Evolutionary conservation across 805 yeast genomes (phyloP), one percentile per base, ranked within the genome.

Genomic region (Kregervanrija delftensis): DNA sequence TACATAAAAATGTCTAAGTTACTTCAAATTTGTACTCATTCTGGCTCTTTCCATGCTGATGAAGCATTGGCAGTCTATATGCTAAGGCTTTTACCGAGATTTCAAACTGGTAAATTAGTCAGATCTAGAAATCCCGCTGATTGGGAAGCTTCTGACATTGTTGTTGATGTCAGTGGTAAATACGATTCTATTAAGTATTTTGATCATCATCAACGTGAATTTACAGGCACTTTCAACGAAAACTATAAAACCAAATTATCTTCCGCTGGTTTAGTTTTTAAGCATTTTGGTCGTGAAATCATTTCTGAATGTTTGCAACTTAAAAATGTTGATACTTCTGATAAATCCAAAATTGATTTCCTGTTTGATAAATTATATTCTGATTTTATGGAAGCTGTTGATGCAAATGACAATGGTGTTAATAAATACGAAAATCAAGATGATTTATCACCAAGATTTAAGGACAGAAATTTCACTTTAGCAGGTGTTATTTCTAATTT

Each of bases 131-230:
- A 82, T 49, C 84, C 90, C 9, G 77, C 69, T 12, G 83, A 79
- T 45, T 85, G 96, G 84, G 96, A 86, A 53, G 71, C 68, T 37
- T 80, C 95, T 57, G 97, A 91, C 63, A 85, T 93, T 46, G 95
- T 93, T 32, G 91, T 93, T 45, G 99, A 93, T 67, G 99, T 93
- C 42, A 77, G 95, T 59, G 99, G 96, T 11, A 74, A 85, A 60
- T 93, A 90, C 64, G 96, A 89, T 60, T 86, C 84, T 11, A 71
- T 69, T 36, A 90, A 90, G 66, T 86, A 73, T 63, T 91, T 87
- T 63, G 99, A 93, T 63, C 99, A 93, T 61, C 99, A 93, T 67
- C 99, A 93, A 70, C 78, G 97, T 51, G 98, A 85, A 14, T 93
- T 93, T 59, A 66, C 68, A 30, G 90, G 84, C 54, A 79, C 84